These are phyloP conservation scores for Geotrichum aggregatum DNA, from an alignment of 1,139 yeast genomes.

Conservation along the genomic window DNA sequence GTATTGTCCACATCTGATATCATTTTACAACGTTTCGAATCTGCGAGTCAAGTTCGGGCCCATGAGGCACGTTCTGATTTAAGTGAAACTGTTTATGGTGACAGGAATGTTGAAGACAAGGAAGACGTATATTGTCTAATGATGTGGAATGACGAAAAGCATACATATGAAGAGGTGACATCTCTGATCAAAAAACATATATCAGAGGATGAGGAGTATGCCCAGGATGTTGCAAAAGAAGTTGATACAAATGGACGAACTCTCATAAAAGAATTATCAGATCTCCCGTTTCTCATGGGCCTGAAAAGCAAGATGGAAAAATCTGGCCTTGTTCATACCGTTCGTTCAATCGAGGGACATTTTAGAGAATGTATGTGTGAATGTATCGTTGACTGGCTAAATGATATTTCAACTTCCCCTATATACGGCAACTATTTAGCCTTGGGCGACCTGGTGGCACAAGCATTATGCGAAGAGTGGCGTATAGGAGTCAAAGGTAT, in stretches of 20 bases:
- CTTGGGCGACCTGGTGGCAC: constrained; percentile 52
- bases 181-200: constrained; percentile 62
- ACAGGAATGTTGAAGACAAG: constrained; percentile 42
- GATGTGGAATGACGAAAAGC: constrained; percentile 73
- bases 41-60: constrained; percentile 26
- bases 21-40: constrained; percentile 36
- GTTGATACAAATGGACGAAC: constrained; percentile 68
- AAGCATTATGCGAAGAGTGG: constrained; percentile 55
- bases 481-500: constrained; percentile 30
- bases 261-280: constrained; percentile 54
- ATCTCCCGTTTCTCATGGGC: constrained; percentile 49
- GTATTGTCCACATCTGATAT: constrained; percentile 50
- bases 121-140: constrained; percentile 51
- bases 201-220: constrained; percentile 58
- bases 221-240: constrained; percentile 63
- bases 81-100: constrained; percentile 43
- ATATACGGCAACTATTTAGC: constrained; percentile 49
- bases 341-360: constrained; percentile 61
- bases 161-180: constrained; percentile 70
- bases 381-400: constrained; percentile 62
- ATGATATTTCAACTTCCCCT: constrained; percentile 54
- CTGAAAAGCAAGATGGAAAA: constrained; percentile 53
- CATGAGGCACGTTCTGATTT: constrained; percentile 38
- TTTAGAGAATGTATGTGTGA: constrained; percentile 80
- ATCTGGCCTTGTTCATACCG: constrained; percentile 64